A percentile compares a stretch with the other conserved stretches of the same genome.
phyloP scores from a whole-genome alignment of 208 protist genomes.

The Leishmania amazonensis region DNA sequence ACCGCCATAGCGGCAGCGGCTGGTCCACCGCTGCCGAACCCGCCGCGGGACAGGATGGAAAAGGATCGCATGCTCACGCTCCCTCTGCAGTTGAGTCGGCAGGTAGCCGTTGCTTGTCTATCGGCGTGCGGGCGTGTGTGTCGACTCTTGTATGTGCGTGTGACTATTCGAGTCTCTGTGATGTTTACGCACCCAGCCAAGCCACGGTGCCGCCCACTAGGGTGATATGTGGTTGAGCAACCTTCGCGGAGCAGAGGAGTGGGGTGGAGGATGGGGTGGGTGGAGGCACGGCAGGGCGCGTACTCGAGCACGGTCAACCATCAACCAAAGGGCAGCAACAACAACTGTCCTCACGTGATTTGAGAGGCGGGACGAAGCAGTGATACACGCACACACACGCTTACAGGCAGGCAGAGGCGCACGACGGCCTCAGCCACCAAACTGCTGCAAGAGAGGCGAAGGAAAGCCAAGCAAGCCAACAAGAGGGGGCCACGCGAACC shows the following conservation, averaged over 20 bases:
- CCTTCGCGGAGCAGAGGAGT: not conserved
- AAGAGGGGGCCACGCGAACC: not conserved
- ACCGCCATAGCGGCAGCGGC: not conserved
- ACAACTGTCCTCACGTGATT: not conserved
- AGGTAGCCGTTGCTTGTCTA: not conserved
- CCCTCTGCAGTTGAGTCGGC: not conserved
- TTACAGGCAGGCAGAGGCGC: not conserved
- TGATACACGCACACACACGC: not conserved
- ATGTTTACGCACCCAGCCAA: not conserved
- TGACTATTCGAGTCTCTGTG: not conserved
- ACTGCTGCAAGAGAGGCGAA: not conserved
- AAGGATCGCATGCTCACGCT: conserved; percentile 2
- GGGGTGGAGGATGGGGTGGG: no score
- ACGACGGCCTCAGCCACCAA: not conserved
- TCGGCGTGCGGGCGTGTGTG: not conserved
- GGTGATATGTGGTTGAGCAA: not conserved
- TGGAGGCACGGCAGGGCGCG: no score
- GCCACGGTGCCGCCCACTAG: not conserved
- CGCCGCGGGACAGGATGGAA: not conserved
- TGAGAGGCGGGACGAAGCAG: not conserved
- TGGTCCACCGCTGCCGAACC: not conserved
- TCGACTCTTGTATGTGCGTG: not conserved
- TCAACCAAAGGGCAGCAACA: not conserved
- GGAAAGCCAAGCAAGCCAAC: not conserved
- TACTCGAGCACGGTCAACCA: not conserved